These are phyloP conservation scores for Calonectria henricotiae DNA, from an alignment of 2,329 filamentous ascomycete genomes.

Conservation along the genomic window DNA sequence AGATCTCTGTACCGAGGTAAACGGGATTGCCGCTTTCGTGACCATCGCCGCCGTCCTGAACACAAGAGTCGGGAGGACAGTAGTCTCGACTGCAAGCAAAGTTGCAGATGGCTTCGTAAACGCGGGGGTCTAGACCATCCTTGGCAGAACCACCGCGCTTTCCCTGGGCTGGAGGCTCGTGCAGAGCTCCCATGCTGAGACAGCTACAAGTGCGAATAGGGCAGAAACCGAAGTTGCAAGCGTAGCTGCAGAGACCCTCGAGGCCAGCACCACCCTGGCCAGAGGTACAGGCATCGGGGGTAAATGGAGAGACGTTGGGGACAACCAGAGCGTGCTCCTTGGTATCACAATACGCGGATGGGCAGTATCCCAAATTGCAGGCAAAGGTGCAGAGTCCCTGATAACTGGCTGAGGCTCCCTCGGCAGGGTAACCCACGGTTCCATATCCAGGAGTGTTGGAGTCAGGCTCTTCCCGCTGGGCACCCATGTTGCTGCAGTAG, in stretches of 20 bases:
- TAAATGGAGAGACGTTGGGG: constrained; percentile 22
- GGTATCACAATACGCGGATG: constrained; percentile 22
- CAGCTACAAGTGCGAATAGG: constrained; percentile 21
- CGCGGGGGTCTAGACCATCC: constrained; percentile 13
- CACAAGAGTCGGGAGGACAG: constrained; percentile 20
- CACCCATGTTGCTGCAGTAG: constrained; percentile 27
- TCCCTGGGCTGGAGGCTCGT: constrained; percentile 3
- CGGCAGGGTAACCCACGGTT: constrained; percentile 14
- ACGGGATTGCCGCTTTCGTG: constrained; percentile 16
- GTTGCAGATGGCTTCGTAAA: constrained; percentile 25
- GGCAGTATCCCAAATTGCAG: constrained; percentile 23
- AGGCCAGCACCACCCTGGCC: constrained; percentile 21
- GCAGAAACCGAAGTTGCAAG: constrained; percentile 25
- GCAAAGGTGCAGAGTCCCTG: constrained; percentile 20
- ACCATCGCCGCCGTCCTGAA: constrained; percentile 14
- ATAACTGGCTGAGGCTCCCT: constrained; percentile 19
- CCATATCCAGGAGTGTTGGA: constrained; percentile 22
- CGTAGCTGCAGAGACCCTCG: constrained; percentile 10
- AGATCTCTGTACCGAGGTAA: constrained; percentile 12
- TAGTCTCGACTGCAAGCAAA: constrained; percentile 25
- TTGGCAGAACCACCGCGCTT: constrained; percentile 18
- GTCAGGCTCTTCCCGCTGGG: constrained; percentile 11
- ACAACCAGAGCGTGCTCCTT: constrained; percentile 15
- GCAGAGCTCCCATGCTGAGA: constrained; percentile 11
- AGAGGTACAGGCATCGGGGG: constrained; percentile 21